Percentiles rank a stretch among this genome's conserved stretches.
Evolutionary conservation across 257 asterid genomes (phyloP).

Genomic region (Nicotiana paniculata): DNA sequence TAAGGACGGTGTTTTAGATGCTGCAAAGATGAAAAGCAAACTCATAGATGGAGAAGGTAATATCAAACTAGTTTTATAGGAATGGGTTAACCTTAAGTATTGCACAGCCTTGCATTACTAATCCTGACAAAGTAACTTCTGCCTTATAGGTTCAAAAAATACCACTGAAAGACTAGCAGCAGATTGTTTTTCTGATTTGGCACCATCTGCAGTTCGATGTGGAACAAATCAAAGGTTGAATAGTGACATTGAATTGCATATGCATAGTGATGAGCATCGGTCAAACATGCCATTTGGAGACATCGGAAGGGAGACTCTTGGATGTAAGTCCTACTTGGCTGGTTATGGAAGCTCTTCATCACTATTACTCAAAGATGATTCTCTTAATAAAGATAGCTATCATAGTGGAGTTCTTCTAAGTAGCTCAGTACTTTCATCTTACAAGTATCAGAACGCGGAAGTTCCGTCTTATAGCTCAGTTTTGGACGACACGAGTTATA

Average conservation of each 20-base stretch:
- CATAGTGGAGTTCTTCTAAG: background rate
- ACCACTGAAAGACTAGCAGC: conserved; percentile 10
- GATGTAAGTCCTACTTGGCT: conserved; percentile 22
- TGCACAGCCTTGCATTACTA: background rate
- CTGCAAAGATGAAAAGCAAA: conserved; percentile 28
- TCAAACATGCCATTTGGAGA: conserved; percentile 9
- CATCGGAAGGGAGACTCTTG: conserved; percentile 21
- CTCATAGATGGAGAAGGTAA: conserved; percentile 43
- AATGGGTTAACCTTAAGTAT: background rate
- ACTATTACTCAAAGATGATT: conserved; percentile 26
- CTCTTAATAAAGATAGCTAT: conserved; percentile 27
- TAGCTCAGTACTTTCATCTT: conserved; percentile 14
- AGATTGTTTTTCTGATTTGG: conserved; percentile 26
- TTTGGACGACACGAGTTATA: conserved; percentile 22
- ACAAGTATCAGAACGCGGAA: conserved; percentile 19
- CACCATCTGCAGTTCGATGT: conserved; percentile 37
- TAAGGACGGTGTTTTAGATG: conserved; percentile 33
- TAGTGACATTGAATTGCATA: conserved; percentile 25
- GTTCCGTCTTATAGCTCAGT: conserved; percentile 22
- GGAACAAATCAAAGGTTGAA: conserved; percentile 31
- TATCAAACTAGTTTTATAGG: background rate
- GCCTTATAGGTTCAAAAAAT: conserved; percentile 16
- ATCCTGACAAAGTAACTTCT: conserved; percentile 8
- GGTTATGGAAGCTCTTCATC: conserved; percentile 20
- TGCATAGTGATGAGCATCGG: conserved; percentile 14